Evolutionary conservation across 768 basidiomycete genomes (phyloP), one percentile per base, ranked within the genome.

Genomic region (Nevesoporus exiguus): DNA sequence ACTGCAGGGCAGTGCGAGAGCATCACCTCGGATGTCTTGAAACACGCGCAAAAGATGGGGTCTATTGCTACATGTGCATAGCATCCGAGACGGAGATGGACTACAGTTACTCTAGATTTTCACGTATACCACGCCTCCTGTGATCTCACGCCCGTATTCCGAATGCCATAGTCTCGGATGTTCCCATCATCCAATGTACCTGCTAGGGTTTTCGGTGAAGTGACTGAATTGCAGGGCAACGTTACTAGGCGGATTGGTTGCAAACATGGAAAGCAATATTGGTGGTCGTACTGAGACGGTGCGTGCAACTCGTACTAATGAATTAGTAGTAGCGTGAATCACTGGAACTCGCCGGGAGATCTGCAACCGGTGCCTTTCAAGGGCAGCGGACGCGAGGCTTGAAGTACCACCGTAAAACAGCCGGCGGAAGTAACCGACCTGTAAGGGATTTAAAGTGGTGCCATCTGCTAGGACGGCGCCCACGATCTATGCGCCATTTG

Each of bases 1-100:
- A 52, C 68, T 68, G 66, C 68, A 59, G 70, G 61, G 49, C 66
- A 60, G 68, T 49, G 62, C 54, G 33, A 51, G 64, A 33, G 50
- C 43, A 27, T 60, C 64, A 49, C 66, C 60, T 25, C 58, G 55
- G 55, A 22, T 54, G 47, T 54, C 55, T 47, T 66, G 59, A 62
- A 40, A 50, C 40, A 36, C 29, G 48, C 51, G 36, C 22, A 46
- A 24, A 21, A n/a, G 44, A 39, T 7, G 36, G 49, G 19, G 44
- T 43, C 21, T 45, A n/a, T 43, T 52, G 43, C 37, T 46, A 33
- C 40, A n/a, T 27, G 43, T 54, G 33, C 48, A 55, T 64, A 66
- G 56, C 62, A 54, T 30, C 19, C 49, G 27, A 56, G 55, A 52
- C 45, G 60, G 24, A 55, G 55, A 54, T 41, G 67, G 67, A 71